phyloP scores from a whole-genome alignment of 192 early-diverging fungal species.

The Thamnidium elegans region DNA sequence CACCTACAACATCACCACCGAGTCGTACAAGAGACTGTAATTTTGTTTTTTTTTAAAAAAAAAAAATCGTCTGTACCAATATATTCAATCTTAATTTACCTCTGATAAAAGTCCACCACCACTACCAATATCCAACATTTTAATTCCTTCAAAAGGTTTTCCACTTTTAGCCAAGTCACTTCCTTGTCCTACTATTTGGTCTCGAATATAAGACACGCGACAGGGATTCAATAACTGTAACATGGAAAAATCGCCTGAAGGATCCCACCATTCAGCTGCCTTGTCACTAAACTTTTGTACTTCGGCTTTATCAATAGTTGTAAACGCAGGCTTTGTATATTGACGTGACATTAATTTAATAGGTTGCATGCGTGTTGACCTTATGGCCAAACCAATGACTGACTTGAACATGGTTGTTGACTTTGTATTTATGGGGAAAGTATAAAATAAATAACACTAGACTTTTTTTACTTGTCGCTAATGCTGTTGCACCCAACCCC shows the following conservation, averaged over 20 bases:
- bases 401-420: no score
- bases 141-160: slow-evolving; percentile 51
- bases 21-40: slow-evolving; percentile 69
- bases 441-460: no score
- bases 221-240: slow-evolving; percentile 74
- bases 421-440: no score
- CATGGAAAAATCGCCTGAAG: slow-evolving; percentile 80
- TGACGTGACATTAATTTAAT: background rate
- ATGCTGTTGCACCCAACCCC: no score
- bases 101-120: slow-evolving; percentile 91
- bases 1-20: slow-evolving; percentile 69
- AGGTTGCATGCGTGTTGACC: no score
- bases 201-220: slow-evolving; percentile 74
- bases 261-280: slow-evolving; percentile 89
- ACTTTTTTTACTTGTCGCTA: no score
- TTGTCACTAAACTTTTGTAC: slow-evolving; percentile 71
- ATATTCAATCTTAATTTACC: slow-evolving; percentile 39
- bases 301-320: slow-evolving; percentile 66
- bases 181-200: slow-evolving; percentile 31
- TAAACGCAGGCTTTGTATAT: slow-evolving; percentile 14
- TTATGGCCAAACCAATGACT: no score
- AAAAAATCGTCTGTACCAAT: background rate
- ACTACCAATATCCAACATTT: slow-evolving; percentile 88
- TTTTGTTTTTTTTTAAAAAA: no score
- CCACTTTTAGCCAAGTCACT: slow-evolving; percentile 1